phyloP scores from a whole-genome alignment of 305 asterid genomes.

The Solanum hybrid region DNA sequence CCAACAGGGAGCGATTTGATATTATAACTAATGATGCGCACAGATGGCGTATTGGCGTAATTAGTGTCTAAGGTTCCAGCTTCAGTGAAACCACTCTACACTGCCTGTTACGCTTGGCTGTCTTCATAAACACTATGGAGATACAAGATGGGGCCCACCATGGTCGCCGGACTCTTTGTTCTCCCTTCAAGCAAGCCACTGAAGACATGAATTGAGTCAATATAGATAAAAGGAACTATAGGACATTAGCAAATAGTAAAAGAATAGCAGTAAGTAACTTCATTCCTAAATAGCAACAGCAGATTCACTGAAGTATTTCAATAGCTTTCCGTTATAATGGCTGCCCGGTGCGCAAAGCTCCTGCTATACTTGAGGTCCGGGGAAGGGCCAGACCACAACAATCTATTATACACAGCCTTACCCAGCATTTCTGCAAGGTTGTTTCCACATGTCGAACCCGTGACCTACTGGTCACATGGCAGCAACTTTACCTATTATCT shows the following conservation, averaged over 20 bases:
- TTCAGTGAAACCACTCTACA: constrained; percentile 89
- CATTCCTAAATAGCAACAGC: not conserved
- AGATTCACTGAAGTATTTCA: not conserved
- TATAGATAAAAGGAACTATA: not conserved
- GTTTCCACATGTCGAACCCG: not conserved
- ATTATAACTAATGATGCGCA: not conserved
- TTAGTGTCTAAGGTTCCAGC: constrained; percentile 75
- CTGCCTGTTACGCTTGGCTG: constrained; percentile 81
- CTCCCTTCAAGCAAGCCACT: constrained; percentile 99
- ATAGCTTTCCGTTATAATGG: not conserved
- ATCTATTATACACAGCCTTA: not conserved
- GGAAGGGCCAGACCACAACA: not conserved
- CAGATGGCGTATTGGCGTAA: not conserved
- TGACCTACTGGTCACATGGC: not conserved
- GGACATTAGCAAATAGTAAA: not conserved
- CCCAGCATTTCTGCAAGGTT: not conserved
- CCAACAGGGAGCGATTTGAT: not conserved
- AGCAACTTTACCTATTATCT: not conserved
- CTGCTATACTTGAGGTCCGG: not conserved
- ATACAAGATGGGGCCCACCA: constrained; percentile 98
- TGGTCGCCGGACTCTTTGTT: constrained; percentile 76
- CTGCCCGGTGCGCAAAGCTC: not conserved
- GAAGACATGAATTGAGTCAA: constrained; percentile 11
- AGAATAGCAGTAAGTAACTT: not conserved
- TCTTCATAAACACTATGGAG: constrained; percentile 50